phyloP scores from a whole-genome alignment of 1,284 basidiomycete genomes.

The Moesziomyces aphidis region DNA sequence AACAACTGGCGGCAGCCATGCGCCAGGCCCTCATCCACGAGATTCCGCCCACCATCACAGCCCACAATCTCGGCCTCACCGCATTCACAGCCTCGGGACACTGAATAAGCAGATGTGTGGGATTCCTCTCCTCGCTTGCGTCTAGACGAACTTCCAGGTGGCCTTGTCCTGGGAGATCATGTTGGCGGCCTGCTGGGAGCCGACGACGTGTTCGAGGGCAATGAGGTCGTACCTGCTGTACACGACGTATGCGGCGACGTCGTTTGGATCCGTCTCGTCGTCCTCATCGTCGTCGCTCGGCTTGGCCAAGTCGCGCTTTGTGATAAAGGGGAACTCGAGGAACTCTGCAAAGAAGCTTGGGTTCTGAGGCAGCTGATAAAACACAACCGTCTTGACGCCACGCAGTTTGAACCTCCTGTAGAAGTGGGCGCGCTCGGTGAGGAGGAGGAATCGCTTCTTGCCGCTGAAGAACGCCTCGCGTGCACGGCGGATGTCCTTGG shows the following conservation, averaged over 20 bases:
- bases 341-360: conserved; percentile 91
- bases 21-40: background rate
- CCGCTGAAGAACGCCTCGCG: conserved; percentile 92
- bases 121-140: background rate
- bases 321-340: conserved; percentile 83
- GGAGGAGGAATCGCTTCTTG: conserved; percentile 84
- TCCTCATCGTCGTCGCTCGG: conserved; percentile 24
- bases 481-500: conserved; percentile 91
- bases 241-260: conserved; percentile 74
- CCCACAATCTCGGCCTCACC: background rate
- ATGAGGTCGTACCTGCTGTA: conserved; percentile 91
- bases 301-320: conserved; percentile 20
- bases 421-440: conserved; percentile 98
- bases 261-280: conserved; percentile 76
- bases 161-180: conserved; percentile 56
- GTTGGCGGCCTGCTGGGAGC: conserved; percentile 57
- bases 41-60: background rate
- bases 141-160: conserved; percentile 58
- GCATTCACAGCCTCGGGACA: background rate
- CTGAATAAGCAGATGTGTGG: background rate
- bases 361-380: conserved; percentile 91
- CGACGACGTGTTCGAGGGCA: conserved; percentile 82
- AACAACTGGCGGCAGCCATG: background rate
- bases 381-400: conserved; percentile 90
- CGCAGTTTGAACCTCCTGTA: conserved; percentile 80